Percentiles rank a stretch among this genome's conserved stretches.
Evolutionary conservation across 2,329 filamentous ascomycete genomes (phyloP).

Genomic region (Sporothrix variecibatus): DNA sequence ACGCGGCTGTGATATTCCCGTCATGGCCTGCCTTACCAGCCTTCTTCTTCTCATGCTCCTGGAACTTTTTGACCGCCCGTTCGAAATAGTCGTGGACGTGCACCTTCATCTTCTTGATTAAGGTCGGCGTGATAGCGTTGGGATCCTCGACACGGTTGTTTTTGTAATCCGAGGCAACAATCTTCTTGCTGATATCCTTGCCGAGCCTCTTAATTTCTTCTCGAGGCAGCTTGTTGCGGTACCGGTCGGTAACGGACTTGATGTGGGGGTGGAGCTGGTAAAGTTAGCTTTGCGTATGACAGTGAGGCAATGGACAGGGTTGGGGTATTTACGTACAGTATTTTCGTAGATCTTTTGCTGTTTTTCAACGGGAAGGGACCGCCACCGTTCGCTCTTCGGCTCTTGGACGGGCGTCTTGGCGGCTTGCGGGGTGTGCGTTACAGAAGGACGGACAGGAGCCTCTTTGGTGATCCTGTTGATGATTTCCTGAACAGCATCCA

Average conservation of each 20-base stretch:
- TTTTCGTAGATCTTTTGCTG: constrained; percentile 95
- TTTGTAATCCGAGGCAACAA: constrained; percentile 90
- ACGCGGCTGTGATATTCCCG: background rate
- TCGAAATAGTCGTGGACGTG: constrained; percentile 86
- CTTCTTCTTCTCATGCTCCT: constrained; percentile 66
- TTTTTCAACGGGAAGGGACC: constrained; percentile 71
- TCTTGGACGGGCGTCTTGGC: constrained; percentile 57
- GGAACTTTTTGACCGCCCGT: constrained; percentile 77
- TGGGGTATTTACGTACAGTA: constrained; percentile 76
- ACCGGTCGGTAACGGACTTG: constrained; percentile 83
- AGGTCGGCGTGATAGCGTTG: constrained; percentile 70
- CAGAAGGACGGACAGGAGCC: constrained; percentile 48
- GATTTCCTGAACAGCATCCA: constrained; percentile 78
- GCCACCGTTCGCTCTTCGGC: constrained; percentile 71
- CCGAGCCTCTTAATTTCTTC: constrained; percentile 68
- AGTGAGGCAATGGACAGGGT: too few species aligned
- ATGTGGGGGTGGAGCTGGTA: constrained; percentile 77
- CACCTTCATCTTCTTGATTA: constrained; percentile 78
- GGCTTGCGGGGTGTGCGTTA: constrained; percentile 67
- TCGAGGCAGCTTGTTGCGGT: constrained; percentile 80
- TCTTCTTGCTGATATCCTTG: constrained; percentile 77
- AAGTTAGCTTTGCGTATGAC: constrained; percentile 51
- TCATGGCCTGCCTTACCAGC: constrained; percentile 40
- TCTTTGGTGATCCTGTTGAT: constrained; percentile 82
- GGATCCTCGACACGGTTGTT: constrained; percentile 84